A percentile compares a stretch with the other conserved stretches of the same genome.
These are phyloP conservation scores for Nyctanthes arbortristis DNA, from an alignment of 257 asterid species.

Conservation along the genomic window DNA sequence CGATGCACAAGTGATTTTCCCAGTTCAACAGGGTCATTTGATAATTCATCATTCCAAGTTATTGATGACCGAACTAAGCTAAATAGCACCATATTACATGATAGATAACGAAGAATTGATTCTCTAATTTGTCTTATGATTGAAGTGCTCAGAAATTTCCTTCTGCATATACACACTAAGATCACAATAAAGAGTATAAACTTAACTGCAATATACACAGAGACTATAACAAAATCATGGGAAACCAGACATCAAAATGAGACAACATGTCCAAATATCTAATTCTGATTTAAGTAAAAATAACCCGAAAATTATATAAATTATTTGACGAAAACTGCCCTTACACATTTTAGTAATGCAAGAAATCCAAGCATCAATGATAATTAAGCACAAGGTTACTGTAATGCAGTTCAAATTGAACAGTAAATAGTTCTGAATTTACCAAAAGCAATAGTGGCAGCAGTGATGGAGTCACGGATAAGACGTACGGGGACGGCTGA, in stretches of 20 bases:
- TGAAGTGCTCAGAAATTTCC: background rate
- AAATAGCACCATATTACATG: too few relatives aligned
- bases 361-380: background rate
- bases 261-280: background rate
- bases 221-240: background rate
- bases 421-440: constrained; percentile 4
- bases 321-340: background rate
- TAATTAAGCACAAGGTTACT: background rate
- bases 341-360: background rate
- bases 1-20: too few relatives aligned
- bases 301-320: background rate
- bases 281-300: background rate
- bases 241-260: background rate
- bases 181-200: background rate
- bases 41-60: too few relatives aligned
- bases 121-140: background rate
- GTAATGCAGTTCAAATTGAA: background rate
- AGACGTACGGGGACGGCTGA: constrained; percentile 84
- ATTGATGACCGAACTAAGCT: too few relatives aligned
- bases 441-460: constrained; percentile 75
- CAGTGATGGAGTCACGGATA: constrained; percentile 76
- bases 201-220: background rate
- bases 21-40: too few relatives aligned
- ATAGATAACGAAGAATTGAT: too few relatives aligned
- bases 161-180: background rate